A percentile compares a stretch with the other conserved stretches of the same genome.
Conservation (phyloP, 768 basidiomycete genomes). For the Cantharellus anzutake region DNA sequence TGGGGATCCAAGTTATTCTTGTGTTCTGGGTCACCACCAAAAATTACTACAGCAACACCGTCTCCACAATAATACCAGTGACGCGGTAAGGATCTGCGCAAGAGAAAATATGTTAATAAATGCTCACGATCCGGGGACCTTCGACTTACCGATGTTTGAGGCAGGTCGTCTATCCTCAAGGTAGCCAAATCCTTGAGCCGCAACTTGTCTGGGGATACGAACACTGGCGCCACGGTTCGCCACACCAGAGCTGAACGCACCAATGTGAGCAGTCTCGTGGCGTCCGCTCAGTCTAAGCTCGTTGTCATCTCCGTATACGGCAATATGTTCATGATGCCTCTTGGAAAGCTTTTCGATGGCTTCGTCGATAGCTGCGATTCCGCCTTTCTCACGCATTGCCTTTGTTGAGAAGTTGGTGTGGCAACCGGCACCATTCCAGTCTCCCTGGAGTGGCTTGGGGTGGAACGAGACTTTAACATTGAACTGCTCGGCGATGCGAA, state of each 20-base stretch:
- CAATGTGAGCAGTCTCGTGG: conserved; percentile 95
- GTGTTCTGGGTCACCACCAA: no score
- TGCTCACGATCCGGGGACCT: not conserved
- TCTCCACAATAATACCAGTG: conserved; percentile 75
- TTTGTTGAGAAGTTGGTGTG: conserved; percentile 97
- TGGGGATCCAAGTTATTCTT: no score
- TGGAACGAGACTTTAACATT: conserved; percentile 97
- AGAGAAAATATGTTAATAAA: conserved; percentile 6
- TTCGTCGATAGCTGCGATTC: conserved; percentile 78
- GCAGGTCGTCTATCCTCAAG: conserved; percentile 93
- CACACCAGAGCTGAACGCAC: conserved; percentile 79
- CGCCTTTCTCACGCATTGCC: conserved; percentile 84
- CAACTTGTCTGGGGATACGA: conserved; percentile 88
- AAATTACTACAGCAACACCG: conserved; percentile 27
- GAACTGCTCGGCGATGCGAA: conserved; percentile 96
- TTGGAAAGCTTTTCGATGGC: conserved; percentile 87
- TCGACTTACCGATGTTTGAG: conserved; percentile 75
- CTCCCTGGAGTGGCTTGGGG: conserved; percentile 89
- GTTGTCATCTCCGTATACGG: conserved; percentile 96
- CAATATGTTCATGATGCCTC: conserved; percentile 88
- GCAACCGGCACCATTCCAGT: conserved; percentile 99
- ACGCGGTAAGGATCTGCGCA: conserved; percentile 81
- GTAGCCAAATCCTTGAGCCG: conserved; percentile 84
- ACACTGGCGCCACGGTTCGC: conserved; percentile 96
- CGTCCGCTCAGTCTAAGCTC: conserved; percentile 88